These are phyloP conservation scores for Phyllosticta paracitricarpa DNA, from an alignment of 2,329 filamentous ascomycete species.

Conservation along the genomic window DNA sequence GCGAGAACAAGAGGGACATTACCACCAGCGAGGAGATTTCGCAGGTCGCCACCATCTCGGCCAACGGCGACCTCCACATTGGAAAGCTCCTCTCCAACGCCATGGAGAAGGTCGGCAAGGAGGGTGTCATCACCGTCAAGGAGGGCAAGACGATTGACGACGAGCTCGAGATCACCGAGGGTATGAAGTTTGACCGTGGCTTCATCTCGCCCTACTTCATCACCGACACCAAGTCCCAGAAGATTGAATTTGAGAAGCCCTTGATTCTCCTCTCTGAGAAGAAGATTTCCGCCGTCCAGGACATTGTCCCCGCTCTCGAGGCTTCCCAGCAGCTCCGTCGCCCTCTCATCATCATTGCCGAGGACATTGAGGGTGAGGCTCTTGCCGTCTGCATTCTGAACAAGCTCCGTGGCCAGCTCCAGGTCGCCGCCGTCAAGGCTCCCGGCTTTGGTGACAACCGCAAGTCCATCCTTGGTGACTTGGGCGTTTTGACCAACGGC, in stretches of 20 bases:
- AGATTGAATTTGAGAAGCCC: constrained; percentile 99
- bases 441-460: constrained; percentile 99
- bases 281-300: constrained; percentile 99
- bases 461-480: constrained; percentile 97
- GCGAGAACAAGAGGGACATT: constrained; percentile 94
- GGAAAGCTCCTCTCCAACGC: constrained; percentile 93
- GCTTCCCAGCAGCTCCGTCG: constrained; percentile 91
- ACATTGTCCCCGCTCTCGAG: constrained; percentile 96
- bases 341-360: constrained; percentile 94
- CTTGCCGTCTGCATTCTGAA: constrained; percentile 98
- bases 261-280: constrained; percentile 98
- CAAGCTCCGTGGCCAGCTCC: constrained; percentile 98
- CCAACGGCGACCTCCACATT: constrained; percentile 93
- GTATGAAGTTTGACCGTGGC: constrained; percentile 99
- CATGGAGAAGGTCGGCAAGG: constrained; percentile 99
- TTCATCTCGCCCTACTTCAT: constrained; percentile 99
- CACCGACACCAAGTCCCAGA: constrained; percentile 95
- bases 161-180: constrained; percentile 97
- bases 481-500: constrained; percentile 90
- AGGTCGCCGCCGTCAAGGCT: constrained; percentile 97
- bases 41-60: constrained; percentile 95
- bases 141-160: constrained; percentile 98
- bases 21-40: constrained; percentile 95
- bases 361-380: constrained; percentile 98
- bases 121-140: constrained; percentile 99